These are phyloP conservation scores for Arabidopsis hybrid DNA, from an alignment of 441 rosid species.

Conservation along the genomic window DNA sequence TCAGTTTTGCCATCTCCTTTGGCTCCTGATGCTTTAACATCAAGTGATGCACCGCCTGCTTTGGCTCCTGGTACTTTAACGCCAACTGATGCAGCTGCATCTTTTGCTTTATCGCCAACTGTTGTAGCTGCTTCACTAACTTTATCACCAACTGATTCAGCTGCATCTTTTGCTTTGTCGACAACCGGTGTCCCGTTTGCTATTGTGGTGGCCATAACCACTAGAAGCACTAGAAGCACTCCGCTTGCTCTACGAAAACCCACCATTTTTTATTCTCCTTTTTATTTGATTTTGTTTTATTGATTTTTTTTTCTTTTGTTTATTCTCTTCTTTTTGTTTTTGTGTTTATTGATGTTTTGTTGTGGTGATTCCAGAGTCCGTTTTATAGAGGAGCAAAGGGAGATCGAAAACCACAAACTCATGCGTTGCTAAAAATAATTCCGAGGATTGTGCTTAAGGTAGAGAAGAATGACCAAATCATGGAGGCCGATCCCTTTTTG, in stretches of 20 bases:
- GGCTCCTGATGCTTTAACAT: constrained; percentile 47
- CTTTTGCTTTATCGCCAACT: background rate
- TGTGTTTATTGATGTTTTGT: background rate
- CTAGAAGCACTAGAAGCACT: constrained; percentile 9
- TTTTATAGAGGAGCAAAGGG: constrained; percentile 29
- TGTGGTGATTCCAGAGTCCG: background rate
- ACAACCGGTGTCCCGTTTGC: constrained; percentile 1
- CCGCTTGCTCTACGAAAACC: constrained; percentile 14
- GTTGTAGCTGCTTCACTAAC: background rate
- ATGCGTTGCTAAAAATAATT: constrained; percentile 20
- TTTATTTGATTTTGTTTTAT: background rate
- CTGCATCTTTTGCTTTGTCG: background rate
- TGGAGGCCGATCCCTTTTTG: constrained; percentile 9
- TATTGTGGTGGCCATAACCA: constrained; percentile 27
- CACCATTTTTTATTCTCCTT: constrained; percentile 26
- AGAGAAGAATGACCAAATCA: background rate
- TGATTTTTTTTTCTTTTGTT: background rate
- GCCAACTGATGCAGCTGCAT: background rate
- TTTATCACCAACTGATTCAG: background rate
- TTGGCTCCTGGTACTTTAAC: background rate
- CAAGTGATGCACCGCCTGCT: background rate
- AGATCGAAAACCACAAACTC: constrained; percentile 27
- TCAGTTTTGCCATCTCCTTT: constrained; percentile 49
- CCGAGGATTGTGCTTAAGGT: background rate
- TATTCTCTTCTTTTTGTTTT: background rate